phyloP scores from a whole-genome alignment of 2,329 filamentous ascomycete genomes.

The Epichloe brachyelytri region DNA sequence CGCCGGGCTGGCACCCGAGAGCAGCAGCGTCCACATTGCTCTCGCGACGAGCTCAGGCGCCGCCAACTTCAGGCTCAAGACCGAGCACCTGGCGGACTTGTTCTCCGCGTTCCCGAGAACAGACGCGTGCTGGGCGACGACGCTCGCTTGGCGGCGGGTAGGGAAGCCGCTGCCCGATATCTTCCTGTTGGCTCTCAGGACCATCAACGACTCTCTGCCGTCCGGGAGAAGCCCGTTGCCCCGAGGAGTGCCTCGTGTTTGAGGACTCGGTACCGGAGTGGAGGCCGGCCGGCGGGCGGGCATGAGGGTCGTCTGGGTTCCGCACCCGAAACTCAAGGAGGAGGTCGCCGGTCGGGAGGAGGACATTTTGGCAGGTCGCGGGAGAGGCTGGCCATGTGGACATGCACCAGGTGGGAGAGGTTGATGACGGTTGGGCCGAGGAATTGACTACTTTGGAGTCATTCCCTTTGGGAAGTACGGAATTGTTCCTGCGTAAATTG shows the following conservation, averaged over 20 bases:
- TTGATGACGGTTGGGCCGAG: slow-evolving; percentile 49
- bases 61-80: slow-evolving; percentile 68
- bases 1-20: slow-evolving; percentile 20
- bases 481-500: slow-evolving; percentile 28
- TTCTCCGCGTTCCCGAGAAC: slow-evolving; percentile 53
- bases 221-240: slow-evolving; percentile 50
- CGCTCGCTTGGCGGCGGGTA: slow-evolving; percentile 55
- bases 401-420: slow-evolving; percentile 41
- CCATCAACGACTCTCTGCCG: slow-evolving; percentile 63
- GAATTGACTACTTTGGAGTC: slow-evolving; percentile 35
- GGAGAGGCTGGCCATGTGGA: slow-evolving; percentile 50
- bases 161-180: slow-evolving; percentile 97
- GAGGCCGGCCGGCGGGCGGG: slow-evolving; percentile 83
- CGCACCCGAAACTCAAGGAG: slow-evolving; percentile 63
- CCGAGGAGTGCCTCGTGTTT: slow-evolving; percentile 88
- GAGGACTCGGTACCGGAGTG: slow-evolving; percentile 87
- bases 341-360: slow-evolving; percentile 67
- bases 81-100: slow-evolving; percentile 42
- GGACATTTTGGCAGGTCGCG: slow-evolving; percentile 70
- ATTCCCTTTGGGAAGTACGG: slow-evolving; percentile 48
- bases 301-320: slow-evolving; percentile 90
- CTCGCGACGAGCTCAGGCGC: slow-evolving; percentile 70
- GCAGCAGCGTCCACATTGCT: slow-evolving; percentile 57
- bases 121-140: slow-evolving; percentile 81
- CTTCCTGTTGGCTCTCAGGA: slow-evolving; percentile 73